Base-by-base conservation (phyloP, 306 rosid species). In the Gastrolobium villosum region DNA sequence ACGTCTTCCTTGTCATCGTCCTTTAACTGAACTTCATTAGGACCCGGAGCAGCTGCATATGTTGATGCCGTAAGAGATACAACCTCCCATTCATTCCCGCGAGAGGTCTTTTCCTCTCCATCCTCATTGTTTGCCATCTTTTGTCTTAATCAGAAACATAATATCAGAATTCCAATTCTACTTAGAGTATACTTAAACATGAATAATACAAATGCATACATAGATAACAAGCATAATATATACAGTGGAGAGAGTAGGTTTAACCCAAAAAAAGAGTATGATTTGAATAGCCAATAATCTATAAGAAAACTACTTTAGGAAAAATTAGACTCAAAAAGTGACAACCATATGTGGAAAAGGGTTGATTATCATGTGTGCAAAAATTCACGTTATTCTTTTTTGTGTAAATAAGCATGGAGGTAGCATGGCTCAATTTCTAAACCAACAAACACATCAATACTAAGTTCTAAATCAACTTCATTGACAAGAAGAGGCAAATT, bases 61-160 rank as follows among this genome's bases (percentile, higher is more conserved):
- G 99, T 75, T 40, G 99, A 96, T 14, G 91, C 98, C 1, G 99
- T 93, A 62, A 96, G 98, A 54, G 94, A 86, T 37, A 96, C 99
- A 48, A 96, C 98, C 88, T 96, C 99, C 99, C 99, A 96, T 48
- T 89, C 98, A 77, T 81, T 90, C 35, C 99, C 96, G 5, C 93
- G 97, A 83, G 94, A 65, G 70, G 84, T 41, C 77, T 78, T 88
- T 37, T 87, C 96, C 70, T 85, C 91, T 72, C 85, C 90, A 76
- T 87, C 90, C 56, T 88, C 91, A 73, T 87, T 88, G 75, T 85
- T 89, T 65, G 96, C 89, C 99, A 96, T 96, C 84, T 86, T 85
- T 79, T 13, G 28, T 83, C 66, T 81, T 75, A 68, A 61, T 73
- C 30, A 76, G 39, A 82, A 79, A 20, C 70, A 67, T 52, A 35